A percentile compares a stretch with the other conserved stretches of the same genome.
phyloP scores from a whole-genome alignment of 106 monocot genomes.

The Vanilla planifolia region DNA sequence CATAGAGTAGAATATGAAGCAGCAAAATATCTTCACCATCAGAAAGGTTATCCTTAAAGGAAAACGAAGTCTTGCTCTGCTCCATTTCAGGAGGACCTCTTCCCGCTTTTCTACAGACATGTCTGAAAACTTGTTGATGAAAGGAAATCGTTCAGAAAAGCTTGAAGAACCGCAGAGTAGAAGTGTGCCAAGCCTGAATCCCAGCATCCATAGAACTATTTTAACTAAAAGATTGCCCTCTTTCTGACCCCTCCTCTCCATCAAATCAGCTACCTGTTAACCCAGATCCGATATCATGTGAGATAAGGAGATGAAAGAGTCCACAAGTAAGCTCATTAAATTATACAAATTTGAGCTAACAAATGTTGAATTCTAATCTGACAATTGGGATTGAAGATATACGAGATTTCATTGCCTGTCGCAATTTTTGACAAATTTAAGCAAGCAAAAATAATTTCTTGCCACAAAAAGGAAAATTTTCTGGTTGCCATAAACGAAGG shows the following conservation, averaged over 20 bases:
- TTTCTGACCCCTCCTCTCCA: slow-evolving; percentile 31
- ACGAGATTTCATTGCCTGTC: too few species aligned
- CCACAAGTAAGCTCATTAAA: too few species aligned
- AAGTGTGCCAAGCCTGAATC: slow-evolving; percentile 72
- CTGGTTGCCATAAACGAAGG: too few species aligned
- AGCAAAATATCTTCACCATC: slow-evolving; percentile 46
- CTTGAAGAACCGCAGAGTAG: slow-evolving; percentile 57
- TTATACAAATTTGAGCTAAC: too few species aligned
- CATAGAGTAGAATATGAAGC: slow-evolving; percentile 63
- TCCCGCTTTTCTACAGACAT: slow-evolving; percentile 63
- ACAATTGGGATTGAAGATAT: too few species aligned
- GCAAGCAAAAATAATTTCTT: too few species aligned
- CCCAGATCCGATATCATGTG: too few species aligned
- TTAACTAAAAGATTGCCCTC: slow-evolving; percentile 38
- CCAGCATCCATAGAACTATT: slow-evolving; percentile 55
- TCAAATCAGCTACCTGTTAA: slow-evolving; percentile 54
- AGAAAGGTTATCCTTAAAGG: slow-evolving; percentile 58
- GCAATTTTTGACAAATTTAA: too few species aligned
- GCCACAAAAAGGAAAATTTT: too few species aligned
- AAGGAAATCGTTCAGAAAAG: slow-evolving; percentile 49
- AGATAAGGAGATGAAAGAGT: too few species aligned
- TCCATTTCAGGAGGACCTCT: slow-evolving; percentile 59
- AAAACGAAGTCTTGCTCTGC: slow-evolving; percentile 23
- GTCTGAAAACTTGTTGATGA: slow-evolving; percentile 54
- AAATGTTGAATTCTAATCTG: too few species aligned